phyloP scores from a whole-genome alignment of 2,329 filamentous ascomycete genomes.

The Monilinia polystroma region DNA sequence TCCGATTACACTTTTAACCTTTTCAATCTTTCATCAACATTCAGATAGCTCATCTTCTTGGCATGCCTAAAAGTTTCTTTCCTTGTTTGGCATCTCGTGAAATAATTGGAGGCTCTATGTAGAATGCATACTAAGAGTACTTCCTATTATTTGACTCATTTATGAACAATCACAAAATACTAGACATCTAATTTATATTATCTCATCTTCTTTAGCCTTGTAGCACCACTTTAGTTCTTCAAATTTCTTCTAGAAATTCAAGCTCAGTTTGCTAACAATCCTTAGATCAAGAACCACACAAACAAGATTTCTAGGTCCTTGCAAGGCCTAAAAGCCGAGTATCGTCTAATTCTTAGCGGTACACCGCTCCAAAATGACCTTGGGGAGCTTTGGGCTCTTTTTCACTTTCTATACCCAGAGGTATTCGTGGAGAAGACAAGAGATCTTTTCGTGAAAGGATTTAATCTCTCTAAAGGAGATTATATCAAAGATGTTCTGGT shows the following conservation, averaged over 20 bases:
- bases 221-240: too few relatives aligned
- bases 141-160: too few relatives aligned
- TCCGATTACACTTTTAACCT: too few relatives aligned
- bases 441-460: conserved; percentile 53
- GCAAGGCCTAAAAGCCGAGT: conserved; percentile 41
- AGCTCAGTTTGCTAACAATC: neutral
- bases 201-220: too few relatives aligned
- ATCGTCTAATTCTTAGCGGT: conserved; percentile 42
- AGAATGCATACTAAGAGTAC: too few relatives aligned
- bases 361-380: conserved; percentile 61
- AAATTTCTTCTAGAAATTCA: neutral
- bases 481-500: conserved; percentile 54
- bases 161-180: too few relatives aligned
- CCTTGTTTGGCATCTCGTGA: too few relatives aligned
- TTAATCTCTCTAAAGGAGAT: conserved; percentile 54
- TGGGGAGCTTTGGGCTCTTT: conserved; percentile 55
- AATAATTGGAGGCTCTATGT: too few relatives aligned
- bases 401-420: conserved; percentile 59
- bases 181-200: too few relatives aligned
- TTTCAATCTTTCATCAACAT: too few relatives aligned
- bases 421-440: conserved; percentile 53
- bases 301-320: conserved; percentile 38
- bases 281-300: conserved; percentile 44
- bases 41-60: too few relatives aligned
- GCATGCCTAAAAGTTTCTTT: too few relatives aligned